phyloP scores from a whole-genome alignment of 2,329 filamentous ascomycete genomes.

The Pseudogymnoascus sp. region DNA sequence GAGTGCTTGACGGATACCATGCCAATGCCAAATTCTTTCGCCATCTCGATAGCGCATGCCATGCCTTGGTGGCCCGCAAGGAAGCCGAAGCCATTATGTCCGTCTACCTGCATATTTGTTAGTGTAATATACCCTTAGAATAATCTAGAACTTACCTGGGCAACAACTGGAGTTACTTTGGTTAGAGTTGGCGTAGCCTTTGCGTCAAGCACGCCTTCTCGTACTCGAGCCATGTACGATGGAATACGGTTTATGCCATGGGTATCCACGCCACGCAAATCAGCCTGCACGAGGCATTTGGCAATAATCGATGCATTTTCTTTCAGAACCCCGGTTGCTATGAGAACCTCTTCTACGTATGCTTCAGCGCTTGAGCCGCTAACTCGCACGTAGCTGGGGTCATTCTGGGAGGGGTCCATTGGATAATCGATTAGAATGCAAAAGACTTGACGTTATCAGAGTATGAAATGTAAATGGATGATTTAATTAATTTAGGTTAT shows the following conservation, averaged over 20 bases:
- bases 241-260: constrained; percentile 74
- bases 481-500: background rate
- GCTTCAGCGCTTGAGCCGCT: background rate
- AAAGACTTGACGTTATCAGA: background rate
- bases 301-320: constrained; percentile 58
- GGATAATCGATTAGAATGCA: background rate
- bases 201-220: constrained; percentile 60
- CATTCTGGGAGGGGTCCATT: background rate
- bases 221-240: constrained; percentile 67
- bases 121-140: constrained; percentile 13
- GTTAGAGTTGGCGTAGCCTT: constrained; percentile 49
- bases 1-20: constrained; percentile 69
- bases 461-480: background rate
- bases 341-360: constrained; percentile 49
- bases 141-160: constrained; percentile 41
- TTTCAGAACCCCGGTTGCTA: constrained; percentile 51
- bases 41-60: constrained; percentile 59
- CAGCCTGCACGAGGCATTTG: constrained; percentile 63
- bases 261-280: constrained; percentile 71
- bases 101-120: constrained; percentile 42
- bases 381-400: background rate
- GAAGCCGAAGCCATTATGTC: constrained; percentile 68
- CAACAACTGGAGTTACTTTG: constrained; percentile 63
- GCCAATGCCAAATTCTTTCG: constrained; percentile 59
- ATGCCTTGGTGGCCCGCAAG: constrained; percentile 62